These are phyloP conservation scores for Dictyostelium intermedium DNA, from an alignment of 78 protist species.

Conservation along the genomic window DNA sequence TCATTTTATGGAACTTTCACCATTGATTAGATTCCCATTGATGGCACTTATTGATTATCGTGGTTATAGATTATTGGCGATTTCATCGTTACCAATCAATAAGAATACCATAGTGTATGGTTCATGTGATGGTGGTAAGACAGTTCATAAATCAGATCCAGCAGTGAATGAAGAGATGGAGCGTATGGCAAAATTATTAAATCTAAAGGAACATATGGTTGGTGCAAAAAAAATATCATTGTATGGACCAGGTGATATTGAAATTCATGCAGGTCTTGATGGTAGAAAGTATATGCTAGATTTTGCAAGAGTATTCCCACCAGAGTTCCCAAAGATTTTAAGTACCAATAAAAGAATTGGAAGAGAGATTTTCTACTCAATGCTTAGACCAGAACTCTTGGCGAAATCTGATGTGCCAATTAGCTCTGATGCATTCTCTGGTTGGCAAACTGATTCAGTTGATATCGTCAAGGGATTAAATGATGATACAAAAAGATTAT, in stretches of 20 bases:
- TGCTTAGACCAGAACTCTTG: slow-evolving; percentile 65
- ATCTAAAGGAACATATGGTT: slow-evolving; percentile 32
- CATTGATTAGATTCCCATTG: slow-evolving; percentile 44
- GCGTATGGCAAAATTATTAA: slow-evolving; percentile 10
- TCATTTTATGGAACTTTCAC: slow-evolving; percentile 28
- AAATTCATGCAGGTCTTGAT: slow-evolving; percentile 54
- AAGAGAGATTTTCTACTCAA: slow-evolving; percentile 62
- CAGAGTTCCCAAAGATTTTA: slow-evolving; percentile 21
- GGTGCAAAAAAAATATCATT: slow-evolving; percentile 4
- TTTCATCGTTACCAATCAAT: slow-evolving; percentile 51
- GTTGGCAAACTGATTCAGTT: slow-evolving; percentile 31
- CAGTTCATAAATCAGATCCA: slow-evolving; percentile 17
- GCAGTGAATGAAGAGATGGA: slow-evolving; percentile 35
- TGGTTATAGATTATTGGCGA: slow-evolving; percentile 57
- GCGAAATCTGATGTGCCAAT: neutral
- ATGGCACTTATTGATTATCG: slow-evolving; percentile 66
- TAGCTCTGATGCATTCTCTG: slow-evolving; percentile 60
- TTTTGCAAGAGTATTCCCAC: slow-evolving; percentile 65
- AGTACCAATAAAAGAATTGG: slow-evolving; percentile 32
- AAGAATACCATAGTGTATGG: slow-evolving; percentile 75
- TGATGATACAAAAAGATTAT: slow-evolving; percentile 13
- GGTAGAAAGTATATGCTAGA: slow-evolving; percentile 65
- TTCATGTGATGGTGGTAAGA: slow-evolving; percentile 66
- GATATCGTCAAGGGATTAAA: slow-evolving; percentile 24
- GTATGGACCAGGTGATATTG: slow-evolving; percentile 79